A percentile compares a stretch with the other conserved stretches of the same genome.
Conservation (phyloP, 208 protist species). For the Trypanosoma rangeli region DNA sequence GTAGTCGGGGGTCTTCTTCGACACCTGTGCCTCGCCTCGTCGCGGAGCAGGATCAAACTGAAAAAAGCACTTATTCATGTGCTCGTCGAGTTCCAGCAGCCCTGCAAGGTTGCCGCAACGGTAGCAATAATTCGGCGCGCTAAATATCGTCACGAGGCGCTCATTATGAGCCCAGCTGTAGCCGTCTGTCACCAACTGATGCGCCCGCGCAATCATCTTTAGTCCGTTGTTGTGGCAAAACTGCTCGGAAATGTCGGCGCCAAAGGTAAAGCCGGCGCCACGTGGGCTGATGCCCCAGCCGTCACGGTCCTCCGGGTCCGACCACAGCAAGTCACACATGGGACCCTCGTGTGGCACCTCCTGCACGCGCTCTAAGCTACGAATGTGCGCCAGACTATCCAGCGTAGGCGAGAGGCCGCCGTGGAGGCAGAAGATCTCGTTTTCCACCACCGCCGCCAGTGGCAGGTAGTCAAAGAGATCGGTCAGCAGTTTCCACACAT, state of each 20-base stretch:
- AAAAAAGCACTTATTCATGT: conserved; percentile 98
- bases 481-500: conserved; percentile 97
- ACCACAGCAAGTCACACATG: conserved; percentile 99
- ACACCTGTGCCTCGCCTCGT: conserved; percentile 96
- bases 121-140: conserved; percentile 99
- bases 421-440: conserved; percentile 97
- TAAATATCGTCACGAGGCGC: conserved; percentile 99
- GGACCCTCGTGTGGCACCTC: conserved; percentile 99
- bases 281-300: conserved; percentile 98
- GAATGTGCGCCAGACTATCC: conserved; percentile 95
- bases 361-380: conserved; percentile 94
- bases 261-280: conserved; percentile 98
- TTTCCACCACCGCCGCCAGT: conserved; percentile 97
- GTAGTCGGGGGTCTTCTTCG: conserved; percentile 98
- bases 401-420: conserved; percentile 95
- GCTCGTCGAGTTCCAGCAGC: conserved; percentile 98
- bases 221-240: conserved; percentile 99
- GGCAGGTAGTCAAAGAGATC: conserved; percentile 98
- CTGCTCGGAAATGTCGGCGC: conserved; percentile 97
- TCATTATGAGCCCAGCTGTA: conserved; percentile 98
- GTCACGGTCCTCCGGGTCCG: conserved; percentile 95
- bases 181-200: conserved; percentile 98
- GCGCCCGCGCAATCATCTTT: conserved; percentile 95
- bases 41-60: conserved; percentile 99
- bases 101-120: conserved; percentile 97